Evolutionary conservation across 352 stramenopile genomes (phyloP).

Genomic region (Globisporangium cystogenes): DNA sequence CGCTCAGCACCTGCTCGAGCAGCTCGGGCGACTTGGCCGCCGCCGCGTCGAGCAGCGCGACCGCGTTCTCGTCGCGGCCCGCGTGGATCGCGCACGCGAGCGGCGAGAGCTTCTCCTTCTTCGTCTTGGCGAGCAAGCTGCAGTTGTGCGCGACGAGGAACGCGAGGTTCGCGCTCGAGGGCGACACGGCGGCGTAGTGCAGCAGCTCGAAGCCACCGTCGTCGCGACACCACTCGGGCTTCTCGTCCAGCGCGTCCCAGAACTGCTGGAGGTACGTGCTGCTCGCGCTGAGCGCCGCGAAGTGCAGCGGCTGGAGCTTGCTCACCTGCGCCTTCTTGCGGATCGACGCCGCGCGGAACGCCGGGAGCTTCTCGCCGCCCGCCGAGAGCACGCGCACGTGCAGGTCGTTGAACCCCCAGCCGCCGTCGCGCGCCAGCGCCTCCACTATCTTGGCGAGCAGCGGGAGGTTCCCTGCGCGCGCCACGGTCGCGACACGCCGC

Average conservation of each 20-base stretch:
- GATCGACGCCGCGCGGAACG: slow-evolving; percentile 53
- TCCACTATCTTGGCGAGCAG: slow-evolving; percentile 33
- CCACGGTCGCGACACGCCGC: slow-evolving; percentile 19
- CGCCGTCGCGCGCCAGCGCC: slow-evolving; percentile 32
- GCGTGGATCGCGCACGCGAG: slow-evolving; percentile 49
- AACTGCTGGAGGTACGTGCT: slow-evolving; percentile 51
- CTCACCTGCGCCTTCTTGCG: slow-evolving; percentile 60
- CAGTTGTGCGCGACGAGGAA: slow-evolving; percentile 4
- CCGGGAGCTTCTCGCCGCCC: slow-evolving; percentile 26
- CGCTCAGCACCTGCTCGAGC: slow-evolving; percentile 28
- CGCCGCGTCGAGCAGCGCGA: slow-evolving; percentile 46
- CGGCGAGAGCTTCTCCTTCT: slow-evolving; percentile 14
- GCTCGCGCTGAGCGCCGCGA: slow-evolving; percentile 73
- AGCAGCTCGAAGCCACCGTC: slow-evolving; percentile 44
- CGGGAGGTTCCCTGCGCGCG: slow-evolving; percentile 29
- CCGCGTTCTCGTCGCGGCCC: slow-evolving; percentile 44
- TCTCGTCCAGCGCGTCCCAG: slow-evolving; percentile 45
- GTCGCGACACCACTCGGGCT: slow-evolving; percentile 7
- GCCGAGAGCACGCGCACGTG: slow-evolving; percentile 50
- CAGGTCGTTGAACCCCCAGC: slow-evolving; percentile 58
- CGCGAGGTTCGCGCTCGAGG: slow-evolving; percentile 3
- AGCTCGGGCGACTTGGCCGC: slow-evolving; percentile 22
- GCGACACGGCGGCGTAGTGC: background rate
- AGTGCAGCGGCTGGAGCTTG: slow-evolving; percentile 57
- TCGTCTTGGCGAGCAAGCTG: slow-evolving; percentile 8